Evolutionary conservation across 1,284 basidiomycete genomes (phyloP).

Genomic region (Ganoderma meredithae): DNA sequence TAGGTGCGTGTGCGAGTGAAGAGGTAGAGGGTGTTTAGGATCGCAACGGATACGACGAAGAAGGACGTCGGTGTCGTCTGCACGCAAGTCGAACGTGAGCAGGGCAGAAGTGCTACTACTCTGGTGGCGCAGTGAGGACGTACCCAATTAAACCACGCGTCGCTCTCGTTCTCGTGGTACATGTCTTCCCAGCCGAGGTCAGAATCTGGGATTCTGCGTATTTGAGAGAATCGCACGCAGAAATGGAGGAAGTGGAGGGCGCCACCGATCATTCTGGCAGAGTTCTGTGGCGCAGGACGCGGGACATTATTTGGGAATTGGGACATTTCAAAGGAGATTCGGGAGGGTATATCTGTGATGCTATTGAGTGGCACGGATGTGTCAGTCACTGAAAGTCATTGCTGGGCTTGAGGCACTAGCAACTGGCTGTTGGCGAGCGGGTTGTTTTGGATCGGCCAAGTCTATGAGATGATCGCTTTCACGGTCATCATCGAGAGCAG

Average conservation of each 20-base stretch:
- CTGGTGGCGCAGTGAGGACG: constrained; percentile 35
- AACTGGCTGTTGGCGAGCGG: not conserved
- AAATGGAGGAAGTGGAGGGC: constrained; percentile 72
- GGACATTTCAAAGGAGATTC: constrained; percentile 73
- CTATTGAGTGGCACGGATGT: constrained; percentile 43
- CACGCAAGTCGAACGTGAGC: not conserved
- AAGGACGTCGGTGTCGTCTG: constrained; percentile 69
- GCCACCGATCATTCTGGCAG: constrained; percentile 71
- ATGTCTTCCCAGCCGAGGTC: constrained; percentile 82
- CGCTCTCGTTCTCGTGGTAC: constrained; percentile 66
- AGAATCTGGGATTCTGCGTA: constrained; percentile 63
- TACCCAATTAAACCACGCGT: constrained; percentile 85
- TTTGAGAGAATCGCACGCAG: constrained; percentile 64
- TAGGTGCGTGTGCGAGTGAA: constrained; percentile 74
- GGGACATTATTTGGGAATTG: constrained; percentile 81
- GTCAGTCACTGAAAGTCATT: not conserved
- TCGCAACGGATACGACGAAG: constrained; percentile 57
- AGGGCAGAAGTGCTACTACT: not conserved
- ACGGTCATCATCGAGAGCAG: not conserved
- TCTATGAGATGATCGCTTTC: not conserved
- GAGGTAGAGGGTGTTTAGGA: constrained; percentile 67
- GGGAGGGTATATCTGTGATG: constrained; percentile 67
- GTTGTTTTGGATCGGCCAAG: not conserved
- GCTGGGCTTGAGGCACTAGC: not conserved
- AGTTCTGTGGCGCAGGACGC: constrained; percentile 67